phyloP scores from a whole-genome alignment of 2,329 filamentous ascomycete species.

The Akanthomyces muscarius region DNA sequence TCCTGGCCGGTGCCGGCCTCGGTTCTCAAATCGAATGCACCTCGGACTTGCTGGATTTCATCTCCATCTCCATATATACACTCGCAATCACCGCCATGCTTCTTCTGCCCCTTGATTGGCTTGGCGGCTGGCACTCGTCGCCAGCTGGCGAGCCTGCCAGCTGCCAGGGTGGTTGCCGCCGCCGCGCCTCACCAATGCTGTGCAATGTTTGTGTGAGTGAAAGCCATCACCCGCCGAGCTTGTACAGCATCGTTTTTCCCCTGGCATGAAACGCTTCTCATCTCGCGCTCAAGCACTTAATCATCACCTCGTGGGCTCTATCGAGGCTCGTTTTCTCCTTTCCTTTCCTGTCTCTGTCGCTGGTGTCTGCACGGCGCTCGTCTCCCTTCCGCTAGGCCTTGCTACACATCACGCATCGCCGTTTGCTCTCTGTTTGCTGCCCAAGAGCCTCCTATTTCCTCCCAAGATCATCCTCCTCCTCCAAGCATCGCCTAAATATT shows the following conservation, averaged over 20 bases:
- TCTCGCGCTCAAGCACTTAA: not conserved
- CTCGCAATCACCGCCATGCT: not conserved
- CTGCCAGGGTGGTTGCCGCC: constrained; percentile 9
- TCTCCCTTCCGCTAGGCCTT: not conserved
- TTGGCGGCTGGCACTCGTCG: not conserved
- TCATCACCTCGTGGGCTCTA: not conserved
- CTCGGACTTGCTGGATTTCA: not conserved
- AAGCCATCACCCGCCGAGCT: constrained; percentile 9
- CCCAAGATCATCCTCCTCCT: not conserved
- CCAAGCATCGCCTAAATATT: not conserved
- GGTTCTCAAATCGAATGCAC: not conserved
- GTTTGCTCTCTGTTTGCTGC: constrained; percentile 14
- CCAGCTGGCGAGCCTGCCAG: constrained; percentile 15
- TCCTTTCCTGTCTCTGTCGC: not conserved
- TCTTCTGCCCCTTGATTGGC: not conserved
- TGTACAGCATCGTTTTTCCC: not conserved
- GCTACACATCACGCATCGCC: not conserved
- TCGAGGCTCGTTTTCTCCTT: not conserved
- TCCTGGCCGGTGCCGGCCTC: constrained; percentile 19
- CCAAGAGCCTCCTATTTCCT: not conserved
- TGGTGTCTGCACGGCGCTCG: not conserved
- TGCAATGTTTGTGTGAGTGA: constrained; percentile 14
- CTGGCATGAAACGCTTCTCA: not conserved
- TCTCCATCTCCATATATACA: not conserved
- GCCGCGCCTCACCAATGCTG: constrained; percentile 6